These are phyloP conservation scores for Hypoxylon sp. DNA, from an alignment of 2,329 filamentous ascomycete species.

Conservation along the genomic window DNA sequence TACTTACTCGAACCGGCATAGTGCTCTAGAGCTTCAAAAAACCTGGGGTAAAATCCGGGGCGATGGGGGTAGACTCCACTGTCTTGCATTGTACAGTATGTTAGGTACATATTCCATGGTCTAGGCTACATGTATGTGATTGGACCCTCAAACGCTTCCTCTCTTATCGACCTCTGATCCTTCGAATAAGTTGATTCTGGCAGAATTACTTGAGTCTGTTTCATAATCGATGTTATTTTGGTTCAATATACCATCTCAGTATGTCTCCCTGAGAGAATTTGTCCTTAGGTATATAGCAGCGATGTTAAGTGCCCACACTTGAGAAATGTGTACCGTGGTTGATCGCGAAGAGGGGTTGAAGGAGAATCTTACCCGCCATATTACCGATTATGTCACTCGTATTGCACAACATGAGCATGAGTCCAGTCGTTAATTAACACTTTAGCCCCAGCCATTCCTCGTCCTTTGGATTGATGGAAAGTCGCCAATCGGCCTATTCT, in stretches of 20 bases:
- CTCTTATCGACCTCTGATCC: conserved; percentile 6
- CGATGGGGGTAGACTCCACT: conserved; percentile 35
- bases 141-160: background rate
- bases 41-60: conserved; percentile 49
- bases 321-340: conserved; percentile 2
- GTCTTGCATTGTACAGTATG: conserved; percentile 18
- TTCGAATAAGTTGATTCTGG: background rate
- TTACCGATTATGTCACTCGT: conserved; percentile 25
- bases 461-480: background rate
- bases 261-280: background rate
- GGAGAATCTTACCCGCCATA: conserved; percentile 18
- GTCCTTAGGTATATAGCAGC: background rate
- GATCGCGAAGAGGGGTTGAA: conserved; percentile 4
- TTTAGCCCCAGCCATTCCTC: conserved; percentile 28
- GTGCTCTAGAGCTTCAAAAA: conserved; percentile 40
- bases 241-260: background rate
- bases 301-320: background rate
- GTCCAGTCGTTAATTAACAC: conserved; percentile 35
- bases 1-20: conserved; percentile 45
- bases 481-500: conserved; percentile 13
- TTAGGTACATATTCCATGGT: conserved; percentile 13
- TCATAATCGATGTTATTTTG: background rate
- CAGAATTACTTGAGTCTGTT: background rate
- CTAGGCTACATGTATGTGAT: background rate
- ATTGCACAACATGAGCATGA: conserved; percentile 39